Evolutionary conservation across 257 asterid genomes (phyloP), one percentile per base, ranked within the genome.

Genomic region (Echium plantagineum): DNA sequence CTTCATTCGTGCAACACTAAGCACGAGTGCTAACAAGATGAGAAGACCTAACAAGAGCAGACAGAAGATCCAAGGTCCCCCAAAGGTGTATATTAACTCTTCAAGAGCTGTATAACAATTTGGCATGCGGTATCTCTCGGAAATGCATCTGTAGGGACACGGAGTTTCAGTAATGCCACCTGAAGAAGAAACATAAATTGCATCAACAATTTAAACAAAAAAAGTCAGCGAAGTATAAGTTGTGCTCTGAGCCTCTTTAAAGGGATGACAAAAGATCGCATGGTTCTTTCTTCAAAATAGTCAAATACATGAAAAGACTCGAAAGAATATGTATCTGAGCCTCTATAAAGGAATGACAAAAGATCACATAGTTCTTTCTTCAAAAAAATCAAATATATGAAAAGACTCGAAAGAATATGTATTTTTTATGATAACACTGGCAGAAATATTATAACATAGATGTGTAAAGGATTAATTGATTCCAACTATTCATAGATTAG

Each of bases 1-100:
- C 75, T 93, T 89, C 97, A 89, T 81, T 42, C 99, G 82, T 53
- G 99, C 99, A 67, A 93, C 99, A 75, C 99, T 93, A n/a, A 93
- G 81, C 65, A 93, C 99, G 61, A 85, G 69, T 38, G 99, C 95
- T 61, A 93, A 85, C 72, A 93, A 78, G 75, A 93, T 69, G 60
- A 93, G 89, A 62, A 93, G 83, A 72, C 89, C 89, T 74, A 93
- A 70, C 63, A 93, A 95, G 67, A 93, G 88, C 69, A 93, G 86
- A 64, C 96, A 94, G 73, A 93, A 93, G 71, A 81, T 70, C 99
- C 99, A 93, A 65, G 97, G 99, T 57, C 99, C 99, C 54, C 99
- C 99, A 83, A 93, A 93, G 56, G 96, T 89, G 78, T 93, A 85
- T 60, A 93, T 80, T 78, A 93, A 74, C 79, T 93, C 97, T 68